Conservation (phyloP, 495 filamentous ascomycete genomes). For the Penicillium pancosmium region DNA sequence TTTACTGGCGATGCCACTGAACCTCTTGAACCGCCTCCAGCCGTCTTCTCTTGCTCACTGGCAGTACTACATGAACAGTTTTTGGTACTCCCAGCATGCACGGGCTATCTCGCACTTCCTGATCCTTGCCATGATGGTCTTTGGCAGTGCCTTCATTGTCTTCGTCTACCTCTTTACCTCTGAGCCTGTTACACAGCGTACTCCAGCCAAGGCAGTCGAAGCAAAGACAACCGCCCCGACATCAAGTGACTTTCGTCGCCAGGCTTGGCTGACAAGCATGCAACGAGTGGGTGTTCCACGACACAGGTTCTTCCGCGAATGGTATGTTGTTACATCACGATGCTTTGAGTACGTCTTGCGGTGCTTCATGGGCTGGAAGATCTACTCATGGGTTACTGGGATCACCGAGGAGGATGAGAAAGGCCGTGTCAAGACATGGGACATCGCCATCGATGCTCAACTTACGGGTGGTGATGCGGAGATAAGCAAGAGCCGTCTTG, state of each 20-base stretch:
- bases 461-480: constrained; percentile 91
- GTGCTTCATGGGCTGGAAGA: constrained; percentile 72
- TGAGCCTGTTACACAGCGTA: constrained; percentile 38
- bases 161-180: constrained; percentile 69
- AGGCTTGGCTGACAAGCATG: constrained; percentile 93
- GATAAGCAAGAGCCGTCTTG: constrained; percentile 83
- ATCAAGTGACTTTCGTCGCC: constrained; percentile 80
- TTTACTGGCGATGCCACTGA: constrained; percentile 67
- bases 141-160: constrained; percentile 69
- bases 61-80: constrained; percentile 31
- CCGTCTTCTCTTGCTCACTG: constrained; percentile 29
- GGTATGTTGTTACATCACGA: constrained; percentile 77
- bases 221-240: constrained; percentile 65
- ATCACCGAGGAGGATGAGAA: constrained; percentile 83
- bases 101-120: constrained; percentile 48
- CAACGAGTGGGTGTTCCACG: constrained; percentile 94
- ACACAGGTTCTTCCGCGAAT: constrained; percentile 82
- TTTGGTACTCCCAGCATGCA: constrained; percentile 45
- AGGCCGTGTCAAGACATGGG: constrained; percentile 89
- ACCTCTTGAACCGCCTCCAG: constrained; percentile 45
- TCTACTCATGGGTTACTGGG: constrained; percentile 77
- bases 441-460: constrained; percentile 92
- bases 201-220: constrained; percentile 27
- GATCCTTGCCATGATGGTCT: constrained; percentile 62
- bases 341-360: constrained; percentile 78